A percentile compares a stretch with the other conserved stretches of the same genome.
Conservation (phyloP, 2,329 filamentous ascomycete species). For the Aspergillus udagawae region DNA sequence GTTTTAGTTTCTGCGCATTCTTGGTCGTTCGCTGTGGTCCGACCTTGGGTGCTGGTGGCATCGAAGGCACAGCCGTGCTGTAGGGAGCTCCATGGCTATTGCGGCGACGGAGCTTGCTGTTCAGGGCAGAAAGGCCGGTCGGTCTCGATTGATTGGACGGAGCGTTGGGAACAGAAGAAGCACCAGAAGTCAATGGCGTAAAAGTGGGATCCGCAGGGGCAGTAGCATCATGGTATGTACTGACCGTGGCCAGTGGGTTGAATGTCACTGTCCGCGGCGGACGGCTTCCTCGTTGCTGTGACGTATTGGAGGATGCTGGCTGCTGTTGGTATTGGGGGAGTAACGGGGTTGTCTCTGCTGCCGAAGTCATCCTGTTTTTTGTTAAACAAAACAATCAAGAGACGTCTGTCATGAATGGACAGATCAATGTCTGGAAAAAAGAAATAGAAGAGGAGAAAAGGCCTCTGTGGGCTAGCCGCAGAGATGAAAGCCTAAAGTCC, state of each 20-base stretch:
- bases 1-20: constrained; percentile 92
- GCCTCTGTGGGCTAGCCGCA: neutral
- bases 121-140: constrained; percentile 72
- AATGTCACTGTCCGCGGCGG: constrained; percentile 45
- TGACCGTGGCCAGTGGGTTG: constrained; percentile 45
- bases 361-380: constrained; percentile 30
- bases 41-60: constrained; percentile 62
- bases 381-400: constrained; percentile 7
- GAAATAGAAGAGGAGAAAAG: constrained; percentile 2
- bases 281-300: constrained; percentile 36
- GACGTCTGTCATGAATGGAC: constrained; percentile 15
- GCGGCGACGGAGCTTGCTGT: constrained; percentile 79
- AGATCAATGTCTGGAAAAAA: constrained; percentile 5
- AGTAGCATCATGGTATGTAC: constrained; percentile 36
- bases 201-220: constrained; percentile 40
- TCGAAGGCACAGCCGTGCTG: constrained; percentile 38
- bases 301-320: constrained; percentile 30
- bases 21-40: constrained; percentile 93
- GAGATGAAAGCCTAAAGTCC: neutral
- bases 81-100: constrained; percentile 71
- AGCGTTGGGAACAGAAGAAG: constrained; percentile 33
- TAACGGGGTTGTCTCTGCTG: constrained; percentile 40
- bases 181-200: constrained; percentile 38
- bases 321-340: constrained; percentile 33
- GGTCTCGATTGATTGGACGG: constrained; percentile 34